Evolutionary conservation across 2,329 filamentous ascomycete genomes (phyloP).

Genomic region (Fusarium nanum): DNA sequence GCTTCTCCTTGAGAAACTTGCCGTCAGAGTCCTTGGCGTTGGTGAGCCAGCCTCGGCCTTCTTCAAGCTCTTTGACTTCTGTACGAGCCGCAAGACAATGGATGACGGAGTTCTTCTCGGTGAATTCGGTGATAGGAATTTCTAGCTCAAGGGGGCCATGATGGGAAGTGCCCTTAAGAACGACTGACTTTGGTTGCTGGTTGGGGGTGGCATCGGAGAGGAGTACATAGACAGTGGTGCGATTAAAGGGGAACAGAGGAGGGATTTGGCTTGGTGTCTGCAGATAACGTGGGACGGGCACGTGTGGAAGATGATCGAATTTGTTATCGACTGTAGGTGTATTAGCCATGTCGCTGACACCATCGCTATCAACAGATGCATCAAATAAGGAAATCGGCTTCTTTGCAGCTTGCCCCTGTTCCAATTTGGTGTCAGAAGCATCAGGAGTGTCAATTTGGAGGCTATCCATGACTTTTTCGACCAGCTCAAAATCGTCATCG

Average conservation of each 20-base stretch:
- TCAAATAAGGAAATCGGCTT: constrained; percentile 72
- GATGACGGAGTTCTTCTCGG: constrained; percentile 64
- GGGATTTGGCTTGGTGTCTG: constrained; percentile 74
- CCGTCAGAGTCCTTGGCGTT: constrained; percentile 61
- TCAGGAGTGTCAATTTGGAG: constrained; percentile 53
- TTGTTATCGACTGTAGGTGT: constrained; percentile 47
- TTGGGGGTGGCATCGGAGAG: constrained; percentile 62
- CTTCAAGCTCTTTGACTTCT: constrained; percentile 75
- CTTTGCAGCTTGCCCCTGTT: constrained; percentile 40
- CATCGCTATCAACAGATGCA: constrained; percentile 56
- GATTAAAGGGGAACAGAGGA: constrained; percentile 73
- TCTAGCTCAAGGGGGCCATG: constrained; percentile 71
- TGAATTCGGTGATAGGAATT: constrained; percentile 68
- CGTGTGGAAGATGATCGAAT: constrained; percentile 63
- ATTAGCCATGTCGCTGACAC: constrained; percentile 48
- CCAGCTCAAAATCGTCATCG: constrained; percentile 69
- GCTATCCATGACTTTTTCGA: constrained; percentile 67
- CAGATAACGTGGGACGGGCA: constrained; percentile 67
- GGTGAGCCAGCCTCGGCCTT: constrained; percentile 74
- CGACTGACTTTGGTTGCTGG: constrained; percentile 62
- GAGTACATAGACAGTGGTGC: constrained; percentile 74
- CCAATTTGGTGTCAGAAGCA: constrained; percentile 1
- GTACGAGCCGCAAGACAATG: constrained; percentile 78
- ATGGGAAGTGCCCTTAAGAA: constrained; percentile 66
- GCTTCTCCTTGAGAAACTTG: constrained; percentile 58